Evolutionary conservation across 2,329 filamentous ascomycete genomes (phyloP).

Genomic region (Colletotrichum cereale): DNA sequence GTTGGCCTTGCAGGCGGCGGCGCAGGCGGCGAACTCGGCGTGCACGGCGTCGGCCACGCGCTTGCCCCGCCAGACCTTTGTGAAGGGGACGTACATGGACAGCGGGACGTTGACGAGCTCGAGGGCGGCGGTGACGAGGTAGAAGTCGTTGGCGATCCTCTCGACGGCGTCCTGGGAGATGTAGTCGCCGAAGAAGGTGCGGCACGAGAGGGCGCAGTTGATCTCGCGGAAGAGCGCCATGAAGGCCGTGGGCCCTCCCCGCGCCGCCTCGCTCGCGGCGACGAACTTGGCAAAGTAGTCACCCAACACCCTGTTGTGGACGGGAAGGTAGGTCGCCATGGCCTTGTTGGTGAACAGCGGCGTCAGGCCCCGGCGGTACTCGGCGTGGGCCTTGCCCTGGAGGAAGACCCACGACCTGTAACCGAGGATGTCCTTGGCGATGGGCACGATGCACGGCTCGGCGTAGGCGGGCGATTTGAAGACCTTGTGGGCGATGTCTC

Average conservation of each 20-base stretch:
- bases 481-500: conserved; percentile 84
- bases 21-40: conserved; percentile 77
- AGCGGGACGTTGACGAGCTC: conserved; percentile 83
- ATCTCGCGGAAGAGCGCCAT: conserved; percentile 82
- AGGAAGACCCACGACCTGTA: conserved; percentile 84
- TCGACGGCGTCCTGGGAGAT: conserved; percentile 79
- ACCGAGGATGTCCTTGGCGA: conserved; percentile 79
- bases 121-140: conserved; percentile 80
- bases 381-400: conserved; percentile 80
- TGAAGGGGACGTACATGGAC: conserved; percentile 78
- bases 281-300: conserved; percentile 79
- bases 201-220: conserved; percentile 82
- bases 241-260: conserved; percentile 72
- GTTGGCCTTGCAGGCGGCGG: conserved; percentile 77
- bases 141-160: conserved; percentile 84
- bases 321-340: conserved; percentile 77
- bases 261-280: conserved; percentile 64
- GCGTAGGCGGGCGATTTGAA: conserved; percentile 83
- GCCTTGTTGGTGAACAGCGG: conserved; percentile 81
- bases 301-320: conserved; percentile 79
- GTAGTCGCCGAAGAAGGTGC: conserved; percentile 85
- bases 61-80: conserved; percentile 83
- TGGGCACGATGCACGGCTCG: conserved; percentile 83
- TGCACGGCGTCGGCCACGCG: conserved; percentile 79
- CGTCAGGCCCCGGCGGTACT: conserved; percentile 82